Evolutionary conservation across 2,329 filamentous ascomycete genomes (phyloP), one percentile per base, ranked within the genome.

Genomic region (Pyrenochaeta sp.): DNA sequence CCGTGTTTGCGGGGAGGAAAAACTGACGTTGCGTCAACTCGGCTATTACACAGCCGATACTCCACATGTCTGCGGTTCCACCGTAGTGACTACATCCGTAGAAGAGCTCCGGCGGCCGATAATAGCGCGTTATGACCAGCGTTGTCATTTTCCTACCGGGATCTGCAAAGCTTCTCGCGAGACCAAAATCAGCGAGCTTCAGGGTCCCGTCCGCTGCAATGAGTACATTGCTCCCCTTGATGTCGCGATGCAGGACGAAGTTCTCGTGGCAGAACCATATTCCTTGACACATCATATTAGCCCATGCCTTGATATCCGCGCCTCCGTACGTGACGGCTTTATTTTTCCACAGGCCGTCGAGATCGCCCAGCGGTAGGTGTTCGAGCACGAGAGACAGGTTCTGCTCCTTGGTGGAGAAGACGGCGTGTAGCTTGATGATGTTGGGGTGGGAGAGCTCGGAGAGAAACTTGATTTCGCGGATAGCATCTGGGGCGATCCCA

Each of bases 181-280:
- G 88, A 84, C 95, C 95, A 71, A 99, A 99, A 90, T 99, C 95
- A 36, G 94, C 95, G 50, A 99, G 87, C 78, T 98, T 98, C 73
- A 99, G 88, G 72, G 94, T 91, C 48, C 95, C 94, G 74, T 97
- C 91, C 42, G 92, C 91, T 24, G 93, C 93, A 69, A 99, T 96
- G 58, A 99, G 85, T 79, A 98, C 82, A 81, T 99, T 99, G 86
- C 98, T 98, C 47, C 94, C 94, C 80, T 99, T 99, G 83, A 99
- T 98, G 82, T 99, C 95, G 69, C 95, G 91, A 80, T 99, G 95
- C 30, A 99, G 85, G 19, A 99, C 87, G 70, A 90, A 94, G 77
- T 95, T 96, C 75, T 93, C 91, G 78, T 99, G 95, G 78, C 95
- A 98, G 83, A 96, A 99, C 90, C 92, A 96, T 28, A 98, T 88